Conservation (phyloP, 305 asterid genomes). For the Fraxinus dipetala region DNA sequence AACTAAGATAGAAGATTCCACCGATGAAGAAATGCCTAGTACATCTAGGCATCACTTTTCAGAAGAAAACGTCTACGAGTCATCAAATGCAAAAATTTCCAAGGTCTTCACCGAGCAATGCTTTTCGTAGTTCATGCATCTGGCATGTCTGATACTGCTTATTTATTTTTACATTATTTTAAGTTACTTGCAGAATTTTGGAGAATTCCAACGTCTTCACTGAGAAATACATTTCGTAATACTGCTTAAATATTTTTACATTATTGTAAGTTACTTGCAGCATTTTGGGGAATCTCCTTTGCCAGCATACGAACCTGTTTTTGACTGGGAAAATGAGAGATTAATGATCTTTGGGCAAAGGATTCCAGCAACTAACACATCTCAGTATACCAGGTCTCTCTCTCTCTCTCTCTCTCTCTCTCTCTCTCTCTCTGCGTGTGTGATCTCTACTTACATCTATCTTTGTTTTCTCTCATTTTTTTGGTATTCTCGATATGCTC, state of each 20-base stretch:
- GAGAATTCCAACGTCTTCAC: conserved; percentile 65
- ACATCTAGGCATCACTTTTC: conserved; percentile 67
- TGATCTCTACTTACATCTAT: conserved; percentile 11
- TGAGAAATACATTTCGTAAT: conserved; percentile 7
- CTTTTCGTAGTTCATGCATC: conserved; percentile 7
- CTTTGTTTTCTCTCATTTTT: conserved; percentile 10
- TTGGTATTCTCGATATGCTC: conserved; percentile 6
- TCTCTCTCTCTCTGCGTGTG: conserved; percentile 12
- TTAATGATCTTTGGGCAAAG: conserved; percentile 93
- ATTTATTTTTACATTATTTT: conserved; percentile 17
- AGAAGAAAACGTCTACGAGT: conserved; percentile 47
- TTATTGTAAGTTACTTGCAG: conserved; percentile 50
- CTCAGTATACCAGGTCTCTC: conserved; percentile 79
- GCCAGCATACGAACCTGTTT: conserved; percentile 96
- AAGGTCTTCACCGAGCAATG: conserved; percentile 45
- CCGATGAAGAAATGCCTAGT: conserved; percentile 75
- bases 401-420: conserved; percentile 11
- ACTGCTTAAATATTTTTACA: conserved; percentile 18
- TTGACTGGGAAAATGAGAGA: conserved; percentile 97
- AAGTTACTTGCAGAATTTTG: conserved; percentile 76
- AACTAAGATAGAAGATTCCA: conserved; percentile 55
- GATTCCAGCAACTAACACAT: conserved; percentile 68
- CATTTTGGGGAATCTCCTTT: conserved; percentile 95
- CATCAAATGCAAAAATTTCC: conserved; percentile 40
- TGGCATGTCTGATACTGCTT: conserved; percentile 7